Evolutionary conservation across 495 filamentous ascomycete species (phyloP).

Genomic region (Tricharina praecox): DNA sequence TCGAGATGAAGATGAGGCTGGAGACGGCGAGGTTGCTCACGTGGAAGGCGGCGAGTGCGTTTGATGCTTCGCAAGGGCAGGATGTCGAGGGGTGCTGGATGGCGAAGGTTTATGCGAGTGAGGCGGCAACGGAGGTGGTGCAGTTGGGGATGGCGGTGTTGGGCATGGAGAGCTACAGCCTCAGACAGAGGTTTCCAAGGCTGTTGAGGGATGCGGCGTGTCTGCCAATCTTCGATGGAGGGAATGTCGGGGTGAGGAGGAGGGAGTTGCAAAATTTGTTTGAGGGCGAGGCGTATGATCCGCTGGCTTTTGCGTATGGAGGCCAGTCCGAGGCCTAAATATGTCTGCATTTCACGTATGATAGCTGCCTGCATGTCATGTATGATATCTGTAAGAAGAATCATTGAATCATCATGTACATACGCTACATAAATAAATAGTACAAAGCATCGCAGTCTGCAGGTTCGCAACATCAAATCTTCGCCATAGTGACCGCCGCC

Average conservation of each 20-base stretch:
- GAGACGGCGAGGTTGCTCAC: slow-evolving; percentile 36
- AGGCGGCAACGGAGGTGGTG: slow-evolving; percentile 18
- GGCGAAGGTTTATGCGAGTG: background rate
- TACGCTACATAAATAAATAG: too few species aligned
- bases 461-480: too few species aligned
- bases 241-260: slow-evolving; percentile 39
- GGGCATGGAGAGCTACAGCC: slow-evolving; percentile 34
- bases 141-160: slow-evolving; percentile 32
- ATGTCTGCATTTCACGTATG: too few species aligned
- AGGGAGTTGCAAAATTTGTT: slow-evolving; percentile 37
- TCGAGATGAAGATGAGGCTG: slow-evolving; percentile 37
- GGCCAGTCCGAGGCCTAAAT: too few species aligned
- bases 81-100: background rate
- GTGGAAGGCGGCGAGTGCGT: slow-evolving; percentile 23
- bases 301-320: slow-evolving; percentile 28
- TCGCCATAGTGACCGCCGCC: background rate
- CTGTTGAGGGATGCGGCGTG: slow-evolving; percentile 35
- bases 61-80: background rate
- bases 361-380: too few species aligned
- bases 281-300: slow-evolving; percentile 32
- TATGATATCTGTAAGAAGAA: too few species aligned
- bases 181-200: slow-evolving; percentile 31
- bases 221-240: slow-evolving; percentile 39
- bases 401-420: too few species aligned
- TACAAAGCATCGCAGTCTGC: too few species aligned